phyloP scores from a whole-genome alignment of 2,329 filamentous ascomycete species.

The Monosporascus sp. region DNA sequence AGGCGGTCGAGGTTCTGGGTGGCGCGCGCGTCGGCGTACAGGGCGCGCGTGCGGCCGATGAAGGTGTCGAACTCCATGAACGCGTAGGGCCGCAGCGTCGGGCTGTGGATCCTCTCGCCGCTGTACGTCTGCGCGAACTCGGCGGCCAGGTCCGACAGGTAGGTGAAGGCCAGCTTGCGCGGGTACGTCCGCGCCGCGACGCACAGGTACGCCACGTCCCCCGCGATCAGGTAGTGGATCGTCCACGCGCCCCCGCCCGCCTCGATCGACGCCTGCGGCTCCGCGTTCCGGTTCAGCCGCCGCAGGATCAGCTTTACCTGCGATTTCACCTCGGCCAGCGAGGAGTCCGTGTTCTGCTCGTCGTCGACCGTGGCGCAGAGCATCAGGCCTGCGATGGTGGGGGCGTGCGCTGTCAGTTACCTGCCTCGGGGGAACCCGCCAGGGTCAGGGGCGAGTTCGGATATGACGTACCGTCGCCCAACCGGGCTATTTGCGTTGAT shows the following conservation, averaged over 20 bases:
- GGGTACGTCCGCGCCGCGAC: constrained; percentile 93
- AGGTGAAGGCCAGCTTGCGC: constrained; percentile 96
- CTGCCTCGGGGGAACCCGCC: too few relatives aligned
- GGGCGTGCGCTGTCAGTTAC: constrained; percentile 13
- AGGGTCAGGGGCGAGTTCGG: too few relatives aligned
- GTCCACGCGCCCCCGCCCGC: constrained; percentile 41
- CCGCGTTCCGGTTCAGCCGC: constrained; percentile 80
- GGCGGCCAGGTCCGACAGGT: constrained; percentile 83
- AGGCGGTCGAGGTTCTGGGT: constrained; percentile 90
- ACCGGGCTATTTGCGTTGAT: constrained; percentile 88
- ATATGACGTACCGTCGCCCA: constrained; percentile 69
- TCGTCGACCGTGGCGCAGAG: constrained; percentile 94
- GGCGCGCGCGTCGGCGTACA: constrained; percentile 88
- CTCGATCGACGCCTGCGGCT: constrained; percentile 89
- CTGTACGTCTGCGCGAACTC: constrained; percentile 90
- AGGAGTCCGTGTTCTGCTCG: constrained; percentile 64
- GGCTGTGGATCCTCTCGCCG: constrained; percentile 64
- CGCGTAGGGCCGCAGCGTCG: constrained; percentile 80
- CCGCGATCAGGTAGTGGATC: constrained; percentile 66
- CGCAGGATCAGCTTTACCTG: constrained; percentile 89
- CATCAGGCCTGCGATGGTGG: constrained; percentile 67
- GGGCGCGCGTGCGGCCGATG: constrained; percentile 86
- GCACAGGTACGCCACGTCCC: constrained; percentile 83
- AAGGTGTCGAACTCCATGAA: constrained; percentile 99
- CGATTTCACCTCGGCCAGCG: constrained; percentile 80